Conservation (phyloP, 495 filamentous ascomycete species). For the Amphirosellinia nigrospora region DNA sequence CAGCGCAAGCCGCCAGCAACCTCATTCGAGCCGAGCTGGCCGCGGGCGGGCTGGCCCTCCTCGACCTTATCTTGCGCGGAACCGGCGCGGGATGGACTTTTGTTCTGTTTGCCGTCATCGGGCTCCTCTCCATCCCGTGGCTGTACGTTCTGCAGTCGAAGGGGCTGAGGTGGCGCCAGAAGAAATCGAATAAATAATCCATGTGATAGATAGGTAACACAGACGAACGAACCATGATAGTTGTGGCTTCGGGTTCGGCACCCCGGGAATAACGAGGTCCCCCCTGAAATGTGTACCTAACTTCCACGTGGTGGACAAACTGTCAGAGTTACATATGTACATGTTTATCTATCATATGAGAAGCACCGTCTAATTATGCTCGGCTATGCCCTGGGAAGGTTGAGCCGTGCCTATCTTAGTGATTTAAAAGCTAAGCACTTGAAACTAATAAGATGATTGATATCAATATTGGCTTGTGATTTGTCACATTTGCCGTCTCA, state of each 20-base stretch:
- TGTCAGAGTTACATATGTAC: constrained; percentile 3
- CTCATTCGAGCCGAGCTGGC: constrained; percentile 17
- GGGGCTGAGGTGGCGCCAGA: constrained; percentile 1
- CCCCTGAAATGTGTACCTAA: not conserved
- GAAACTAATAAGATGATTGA: not conserved
- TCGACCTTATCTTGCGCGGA: not conserved
- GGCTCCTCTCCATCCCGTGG: not conserved
- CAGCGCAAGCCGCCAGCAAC: constrained; percentile 14
- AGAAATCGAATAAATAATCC: not conserved
- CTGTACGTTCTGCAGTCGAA: constrained; percentile 1
- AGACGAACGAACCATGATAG: not conserved
- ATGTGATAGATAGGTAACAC: too few relatives aligned
- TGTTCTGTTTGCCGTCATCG: not conserved
- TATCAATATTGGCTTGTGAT: not conserved
- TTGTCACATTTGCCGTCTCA: not conserved
- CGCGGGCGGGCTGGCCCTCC: not conserved
- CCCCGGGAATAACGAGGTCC: not conserved
- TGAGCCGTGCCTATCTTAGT: not conserved
- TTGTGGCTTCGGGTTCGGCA: constrained; percentile 1
- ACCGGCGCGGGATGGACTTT: constrained; percentile 7
- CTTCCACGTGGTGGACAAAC: constrained; percentile 7
- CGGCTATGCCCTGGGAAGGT: not conserved
- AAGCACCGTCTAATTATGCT: not conserved
- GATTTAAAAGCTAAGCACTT: not conserved
- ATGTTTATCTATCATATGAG: not conserved